phyloP scores from a whole-genome alignment of 2,329 filamentous ascomycete species.

The Fragosphaeria purpurea region DNA sequence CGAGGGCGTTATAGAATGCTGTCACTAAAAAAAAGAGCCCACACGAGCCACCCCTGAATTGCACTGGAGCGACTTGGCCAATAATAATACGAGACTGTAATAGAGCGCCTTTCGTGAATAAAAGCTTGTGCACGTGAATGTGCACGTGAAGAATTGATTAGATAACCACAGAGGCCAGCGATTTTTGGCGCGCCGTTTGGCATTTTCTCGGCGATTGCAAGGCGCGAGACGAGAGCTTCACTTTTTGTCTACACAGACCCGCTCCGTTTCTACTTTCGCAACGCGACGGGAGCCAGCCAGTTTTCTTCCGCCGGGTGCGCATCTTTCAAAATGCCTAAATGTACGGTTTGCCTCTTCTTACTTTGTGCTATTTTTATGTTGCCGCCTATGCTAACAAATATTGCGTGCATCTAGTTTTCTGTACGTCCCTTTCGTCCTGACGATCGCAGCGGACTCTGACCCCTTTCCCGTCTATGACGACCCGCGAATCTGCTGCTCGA shows the following conservation, averaged over 20 bases:
- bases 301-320: no score
- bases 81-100: background rate
- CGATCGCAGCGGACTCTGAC: conserved; percentile 14
- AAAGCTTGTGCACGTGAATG: no score
- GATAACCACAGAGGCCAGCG: no score
- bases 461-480: conserved; percentile 2
- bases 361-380: background rate
- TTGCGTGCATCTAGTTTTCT: conserved; percentile 10
- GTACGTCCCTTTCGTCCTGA: background rate
- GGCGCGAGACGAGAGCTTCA: no score
- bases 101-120: no score
- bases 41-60: conserved; percentile 7
- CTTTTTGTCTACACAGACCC: no score
- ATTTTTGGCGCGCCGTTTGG: no score
- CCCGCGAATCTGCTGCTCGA: no score
- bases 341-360: conserved; percentile 43
- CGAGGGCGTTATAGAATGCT: background rate
- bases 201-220: no score
- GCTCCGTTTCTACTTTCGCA: no score
- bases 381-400: conserved; percentile 7
- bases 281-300: no score
- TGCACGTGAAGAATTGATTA: no score
- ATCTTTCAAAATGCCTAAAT: conserved; percentile 66
- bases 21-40: conserved; percentile 1
- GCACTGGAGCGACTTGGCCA: conserved; percentile 1